Conservation (phyloP, 1,139 yeast species). For the Geotrichum armillariae region DNA sequence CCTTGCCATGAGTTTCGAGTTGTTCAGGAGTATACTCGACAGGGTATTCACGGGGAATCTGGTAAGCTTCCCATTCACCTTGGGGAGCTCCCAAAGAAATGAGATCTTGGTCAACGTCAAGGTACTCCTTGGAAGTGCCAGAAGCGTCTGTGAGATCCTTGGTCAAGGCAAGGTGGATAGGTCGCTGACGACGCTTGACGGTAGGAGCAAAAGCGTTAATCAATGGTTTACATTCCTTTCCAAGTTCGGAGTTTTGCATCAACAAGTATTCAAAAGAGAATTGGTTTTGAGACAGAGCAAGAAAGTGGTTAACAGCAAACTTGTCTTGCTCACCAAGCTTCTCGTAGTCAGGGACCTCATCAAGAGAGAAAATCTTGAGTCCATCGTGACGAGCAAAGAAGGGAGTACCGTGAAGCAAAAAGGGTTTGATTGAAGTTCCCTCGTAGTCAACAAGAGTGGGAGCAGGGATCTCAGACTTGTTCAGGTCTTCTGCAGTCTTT, state of each 20-base stretch:
- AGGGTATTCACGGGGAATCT: constrained; percentile 52
- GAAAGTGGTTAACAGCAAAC: constrained; percentile 81
- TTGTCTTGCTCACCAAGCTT: constrained; percentile 69
- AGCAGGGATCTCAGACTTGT: constrained; percentile 11
- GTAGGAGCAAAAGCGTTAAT: constrained; percentile 58
- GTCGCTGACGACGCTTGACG: constrained; percentile 41
- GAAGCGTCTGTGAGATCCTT: constrained; percentile 44
- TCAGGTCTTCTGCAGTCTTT: constrained; percentile 24
- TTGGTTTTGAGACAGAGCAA: constrained; percentile 87
- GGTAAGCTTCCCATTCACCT: constrained; percentile 47
- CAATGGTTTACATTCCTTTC: constrained; percentile 35
- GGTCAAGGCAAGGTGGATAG: constrained; percentile 50
- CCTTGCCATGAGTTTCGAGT: constrained; percentile 55
- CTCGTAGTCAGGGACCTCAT: constrained; percentile 72
- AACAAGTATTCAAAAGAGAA: constrained; percentile 80
- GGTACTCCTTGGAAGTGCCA: constrained; percentile 61
- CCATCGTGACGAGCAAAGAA: constrained; percentile 84
- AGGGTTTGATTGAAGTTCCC: constrained; percentile 76
- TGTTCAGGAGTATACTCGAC: constrained; percentile 56
- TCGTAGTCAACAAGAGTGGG: constrained; percentile 77
- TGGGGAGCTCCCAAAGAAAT: constrained; percentile 54
- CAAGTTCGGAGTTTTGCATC: constrained; percentile 54
- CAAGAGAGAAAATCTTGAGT: constrained; percentile 73
- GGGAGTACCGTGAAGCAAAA: constrained; percentile 74
- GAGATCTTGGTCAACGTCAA: constrained; percentile 78